Base-by-base conservation (phyloP, 371 early-diverging fungal genomes). In the Mortierella sp. region DNA sequence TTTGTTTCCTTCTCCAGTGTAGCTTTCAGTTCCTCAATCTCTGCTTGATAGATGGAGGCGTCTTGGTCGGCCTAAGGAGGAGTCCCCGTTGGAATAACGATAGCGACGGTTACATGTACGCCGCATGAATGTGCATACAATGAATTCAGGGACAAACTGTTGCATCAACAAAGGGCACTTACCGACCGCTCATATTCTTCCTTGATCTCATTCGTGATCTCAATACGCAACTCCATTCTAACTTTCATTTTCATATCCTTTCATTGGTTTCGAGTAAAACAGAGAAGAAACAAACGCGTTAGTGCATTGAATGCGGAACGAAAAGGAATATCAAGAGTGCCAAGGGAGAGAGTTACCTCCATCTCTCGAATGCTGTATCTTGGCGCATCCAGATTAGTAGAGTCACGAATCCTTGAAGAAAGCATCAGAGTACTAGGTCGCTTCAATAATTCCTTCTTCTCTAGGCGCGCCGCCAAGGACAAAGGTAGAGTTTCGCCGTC, bases 161-260 rank as follows among this genome's bases (percentile, higher is more conserved):
- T 22, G 21, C 6, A 14, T 1, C 17, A 24, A 29, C 0, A 2
- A 31, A 39, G 24, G 21, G 24, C 2, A 46, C 74, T 55, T 67
- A 73, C 76, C 21, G 76, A 63, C 22, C 61, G 28, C 46, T 74
- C 76, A 48, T 68, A 74, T 54, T 74, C 76, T 47, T 74, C 76
- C n/a, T 68, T 55, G 43, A 74, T 74, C 57, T 74, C 76, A 31
- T 74, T 74, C 9, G 76, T 74, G 45, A 74, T 74, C 43, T 74
- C 76, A 17, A 74, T 74, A 48, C 76, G 76, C 37, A 74, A 24
- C 31, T 74, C 76, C 76, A 74, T 74, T 7, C 76, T 45, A 21
- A 61, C 76, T 25, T 74, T 74, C 65, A 57, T 74, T 68, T 74
- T 74, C 76, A 74, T 74, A 24, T 74, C 76, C 68, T 73, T 57